Percentiles rank a stretch among this genome's conserved stretches.
These are phyloP conservation scores for Brassica nigra DNA, from an alignment of 345 rosid species.

Conservation along the genomic window DNA sequence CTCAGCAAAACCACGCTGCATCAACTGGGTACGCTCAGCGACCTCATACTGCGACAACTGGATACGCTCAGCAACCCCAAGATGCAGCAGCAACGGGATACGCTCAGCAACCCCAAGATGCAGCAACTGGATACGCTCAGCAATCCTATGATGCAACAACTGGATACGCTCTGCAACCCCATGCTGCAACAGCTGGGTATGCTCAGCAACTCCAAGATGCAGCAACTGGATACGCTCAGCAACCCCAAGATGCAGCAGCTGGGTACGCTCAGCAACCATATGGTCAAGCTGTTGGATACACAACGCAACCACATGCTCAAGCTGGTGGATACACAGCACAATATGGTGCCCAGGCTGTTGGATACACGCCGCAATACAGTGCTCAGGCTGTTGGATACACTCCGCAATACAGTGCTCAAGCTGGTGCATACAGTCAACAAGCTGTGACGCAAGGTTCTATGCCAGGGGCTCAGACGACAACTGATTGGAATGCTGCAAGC, in stretches of 20 bases:
- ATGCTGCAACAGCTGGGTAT: constrained; percentile 3
- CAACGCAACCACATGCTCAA: neutral
- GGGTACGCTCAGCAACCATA: constrained; percentile 2
- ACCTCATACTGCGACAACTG: neutral
- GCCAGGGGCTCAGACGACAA: constrained; percentile 11
- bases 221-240: constrained; percentile 1
- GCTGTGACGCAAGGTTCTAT: constrained; percentile 24
- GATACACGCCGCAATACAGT: neutral
- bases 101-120: constrained; percentile 3
- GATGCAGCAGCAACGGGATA: neutral
- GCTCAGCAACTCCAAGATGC: constrained; percentile 1
- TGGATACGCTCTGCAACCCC: constrained; percentile 13
- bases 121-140: constrained; percentile 3
- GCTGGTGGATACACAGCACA: neutral
- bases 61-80: constrained; percentile 7
- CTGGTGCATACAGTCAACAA: constrained; percentile 33
- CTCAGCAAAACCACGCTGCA: constrained; percentile 16
- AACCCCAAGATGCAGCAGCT: neutral
- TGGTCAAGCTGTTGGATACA: neutral
- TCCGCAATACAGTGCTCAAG: constrained; percentile 10
- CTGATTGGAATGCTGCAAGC: constrained; percentile 36
- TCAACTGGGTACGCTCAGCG: constrained; percentile 6
- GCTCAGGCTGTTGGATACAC: constrained; percentile 26
- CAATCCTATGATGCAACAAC: constrained; percentile 6
- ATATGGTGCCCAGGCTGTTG: constrained; percentile 12